Evolutionary conservation across 129 eudicot species (phyloP).

Genomic region (Tagetes patula): DNA sequence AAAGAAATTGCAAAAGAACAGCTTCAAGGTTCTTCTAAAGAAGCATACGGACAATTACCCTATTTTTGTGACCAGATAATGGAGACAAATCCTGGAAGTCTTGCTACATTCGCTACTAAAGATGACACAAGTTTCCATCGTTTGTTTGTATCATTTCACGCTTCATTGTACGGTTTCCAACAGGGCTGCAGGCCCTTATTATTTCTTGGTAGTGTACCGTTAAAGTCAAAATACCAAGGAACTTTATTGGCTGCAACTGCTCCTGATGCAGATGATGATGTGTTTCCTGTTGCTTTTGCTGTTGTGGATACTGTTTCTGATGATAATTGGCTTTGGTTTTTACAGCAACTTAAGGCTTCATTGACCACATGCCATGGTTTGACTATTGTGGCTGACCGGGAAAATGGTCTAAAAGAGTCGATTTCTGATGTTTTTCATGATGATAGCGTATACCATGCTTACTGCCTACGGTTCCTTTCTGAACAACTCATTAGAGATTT

Average conservation of each 20-base stretch:
- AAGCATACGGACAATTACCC: slow-evolving; percentile 84
- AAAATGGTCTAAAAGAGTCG: slow-evolving; percentile 73
- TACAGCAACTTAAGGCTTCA: slow-evolving; percentile 68
- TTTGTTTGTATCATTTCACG: slow-evolving; percentile 75
- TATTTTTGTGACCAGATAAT: slow-evolving; percentile 75
- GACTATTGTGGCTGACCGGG: slow-evolving; percentile 78
- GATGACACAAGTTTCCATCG: slow-evolving; percentile 93
- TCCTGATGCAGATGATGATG: slow-evolving; percentile 82
- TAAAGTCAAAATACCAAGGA: slow-evolving; percentile 92
- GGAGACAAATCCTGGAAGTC: slow-evolving; percentile 97
- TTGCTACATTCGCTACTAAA: slow-evolving; percentile 84
- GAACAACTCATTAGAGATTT: slow-evolving; percentile 73
- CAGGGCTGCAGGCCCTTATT: slow-evolving; percentile 90
- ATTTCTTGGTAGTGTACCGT: slow-evolving; percentile 71
- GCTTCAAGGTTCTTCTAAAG: slow-evolving; percentile 95
- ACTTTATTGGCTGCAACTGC: slow-evolving; percentile 85
- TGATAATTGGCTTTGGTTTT: slow-evolving; percentile 90
- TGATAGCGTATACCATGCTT: slow-evolving; percentile 61
- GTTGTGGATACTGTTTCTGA: slow-evolving; percentile 73
- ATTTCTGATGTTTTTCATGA: slow-evolving; percentile 58
- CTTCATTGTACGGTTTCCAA: slow-evolving; percentile 71
- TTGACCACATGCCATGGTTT: slow-evolving; percentile 46
- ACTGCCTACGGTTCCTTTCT: slow-evolving; percentile 67
- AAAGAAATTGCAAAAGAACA: slow-evolving; percentile 97
- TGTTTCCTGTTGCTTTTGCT: slow-evolving; percentile 95